These are phyloP conservation scores for Blakeslea trispora DNA, from an alignment of 371 early-diverging fungal species.

Conservation along the genomic window DNA sequence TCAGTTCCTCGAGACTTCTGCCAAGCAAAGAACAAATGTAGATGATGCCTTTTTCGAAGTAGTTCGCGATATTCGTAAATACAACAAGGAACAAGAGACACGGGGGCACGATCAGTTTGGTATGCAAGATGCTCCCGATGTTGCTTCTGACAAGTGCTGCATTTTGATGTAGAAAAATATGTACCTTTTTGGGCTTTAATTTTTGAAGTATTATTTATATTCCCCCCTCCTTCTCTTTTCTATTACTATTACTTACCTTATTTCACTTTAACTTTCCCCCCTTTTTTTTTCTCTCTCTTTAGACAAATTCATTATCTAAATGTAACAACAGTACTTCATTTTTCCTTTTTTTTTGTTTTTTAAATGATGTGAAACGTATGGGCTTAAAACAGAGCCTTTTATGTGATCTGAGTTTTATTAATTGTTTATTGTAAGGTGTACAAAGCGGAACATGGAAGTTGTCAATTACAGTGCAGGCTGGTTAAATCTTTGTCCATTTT, in stretches of 20 bases:
- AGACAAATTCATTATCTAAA: no score
- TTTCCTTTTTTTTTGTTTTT: conserved; percentile 4
- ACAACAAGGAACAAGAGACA: conserved; percentile 34
- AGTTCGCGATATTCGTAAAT: conserved; percentile 70
- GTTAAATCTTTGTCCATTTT: no score
- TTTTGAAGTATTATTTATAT: neutral
- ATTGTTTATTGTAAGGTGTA: no score
- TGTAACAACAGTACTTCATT: neutral
- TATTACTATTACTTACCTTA: neutral
- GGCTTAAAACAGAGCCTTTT: neutral
- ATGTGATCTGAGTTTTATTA: no score
- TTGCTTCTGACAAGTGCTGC: conserved; percentile 34
- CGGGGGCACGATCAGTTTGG: conserved; percentile 27
- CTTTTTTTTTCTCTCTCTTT: no score
- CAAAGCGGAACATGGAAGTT: no score
- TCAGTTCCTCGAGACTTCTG: conserved; percentile 81
- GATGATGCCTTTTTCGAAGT: conserved; percentile 89
- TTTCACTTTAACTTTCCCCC: neutral
- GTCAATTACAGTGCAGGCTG: no score
- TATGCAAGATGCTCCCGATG: conserved; percentile 29
- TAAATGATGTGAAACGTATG: neutral
- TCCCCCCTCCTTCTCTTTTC: no score
- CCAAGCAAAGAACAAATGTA: conserved; percentile 86
- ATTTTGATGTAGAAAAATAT: conserved; percentile 33
- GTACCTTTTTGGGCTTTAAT: neutral